Conservation (phyloP, 2,329 filamentous ascomycete genomes). For the Stagonosporopsis rhizophila region DNA sequence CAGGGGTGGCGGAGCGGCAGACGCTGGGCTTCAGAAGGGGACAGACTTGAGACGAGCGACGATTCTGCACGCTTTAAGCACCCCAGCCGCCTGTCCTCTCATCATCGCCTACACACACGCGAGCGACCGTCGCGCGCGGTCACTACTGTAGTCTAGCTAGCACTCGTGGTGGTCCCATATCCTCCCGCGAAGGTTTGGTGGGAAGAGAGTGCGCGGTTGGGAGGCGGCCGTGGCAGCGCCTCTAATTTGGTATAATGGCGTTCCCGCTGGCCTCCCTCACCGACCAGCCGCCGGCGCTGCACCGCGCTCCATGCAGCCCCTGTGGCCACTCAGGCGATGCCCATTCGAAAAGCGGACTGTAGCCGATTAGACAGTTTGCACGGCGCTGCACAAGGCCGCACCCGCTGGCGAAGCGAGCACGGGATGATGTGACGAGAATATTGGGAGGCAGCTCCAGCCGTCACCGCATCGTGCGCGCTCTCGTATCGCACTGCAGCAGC, state of each 20-base stretch:
- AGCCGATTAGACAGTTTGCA: constrained; percentile 26
- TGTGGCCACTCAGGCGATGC: constrained; percentile 21
- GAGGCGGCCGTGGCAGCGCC: constrained; percentile 25
- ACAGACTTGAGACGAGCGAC: constrained; percentile 41
- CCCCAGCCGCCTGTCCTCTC: constrained; percentile 31
- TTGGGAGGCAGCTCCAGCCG: constrained; percentile 22
- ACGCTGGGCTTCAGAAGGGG: constrained; percentile 29
- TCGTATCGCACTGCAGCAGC: constrained; percentile 15
- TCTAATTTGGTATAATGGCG: constrained; percentile 38
- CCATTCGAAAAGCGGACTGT: constrained; percentile 17
- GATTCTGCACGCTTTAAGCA: constrained; percentile 36
- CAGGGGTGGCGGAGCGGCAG: constrained; percentile 30
- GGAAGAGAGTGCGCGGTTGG: constrained; percentile 19
- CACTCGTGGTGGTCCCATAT: constrained; percentile 25
- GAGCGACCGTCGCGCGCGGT: constrained; percentile 14
- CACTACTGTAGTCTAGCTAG: not conserved
- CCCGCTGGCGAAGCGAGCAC: constrained; percentile 31
- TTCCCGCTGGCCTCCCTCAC: constrained; percentile 20
- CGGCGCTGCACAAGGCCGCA: constrained; percentile 28
- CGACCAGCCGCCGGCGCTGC: constrained; percentile 18
- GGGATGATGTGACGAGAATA: constrained; percentile 28
- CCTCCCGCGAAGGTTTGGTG: constrained; percentile 25
- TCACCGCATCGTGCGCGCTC: constrained; percentile 20
- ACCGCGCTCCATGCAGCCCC: not conserved
- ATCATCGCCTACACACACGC: constrained; percentile 29